These are phyloP conservation scores for Fusarium phyllophilum DNA, from an alignment of 2,329 filamentous ascomycete species.

Conservation along the genomic window DNA sequence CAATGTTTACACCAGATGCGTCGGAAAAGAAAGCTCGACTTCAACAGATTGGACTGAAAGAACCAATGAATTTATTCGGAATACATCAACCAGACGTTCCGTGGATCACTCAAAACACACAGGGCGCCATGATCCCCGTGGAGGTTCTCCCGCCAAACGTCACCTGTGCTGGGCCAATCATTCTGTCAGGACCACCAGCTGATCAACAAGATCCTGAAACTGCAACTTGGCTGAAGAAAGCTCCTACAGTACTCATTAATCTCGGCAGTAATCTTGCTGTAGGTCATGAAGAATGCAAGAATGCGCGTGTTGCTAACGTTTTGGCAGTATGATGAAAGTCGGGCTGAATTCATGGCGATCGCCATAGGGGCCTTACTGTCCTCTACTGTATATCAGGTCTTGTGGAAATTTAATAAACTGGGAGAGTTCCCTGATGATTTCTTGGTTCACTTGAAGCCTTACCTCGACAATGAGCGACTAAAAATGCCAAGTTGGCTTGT, in stretches of 20 bases:
- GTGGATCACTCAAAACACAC: slow-evolving; percentile 43
- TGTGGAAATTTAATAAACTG: slow-evolving; percentile 46
- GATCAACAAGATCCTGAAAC: slow-evolving; percentile 55
- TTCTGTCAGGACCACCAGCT: slow-evolving; percentile 51
- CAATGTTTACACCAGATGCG: slow-evolving; percentile 43
- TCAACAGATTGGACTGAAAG: slow-evolving; percentile 25
- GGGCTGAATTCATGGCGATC: not conserved
- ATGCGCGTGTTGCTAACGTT: rapidly evolving
- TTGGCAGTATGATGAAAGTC: not conserved
- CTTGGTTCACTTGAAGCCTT: slow-evolving; percentile 1
- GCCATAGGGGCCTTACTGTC: not conserved
- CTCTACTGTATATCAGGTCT: slow-evolving; percentile 39
- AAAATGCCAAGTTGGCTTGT: slow-evolving; percentile 43
- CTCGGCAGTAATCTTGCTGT: slow-evolving; percentile 52
- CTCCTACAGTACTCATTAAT: slow-evolving; percentile 59
- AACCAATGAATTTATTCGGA: slow-evolving; percentile 37
- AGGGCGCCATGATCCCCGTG: slow-evolving; percentile 28
- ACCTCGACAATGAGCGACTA: slow-evolving; percentile 27
- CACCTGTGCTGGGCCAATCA: slow-evolving; percentile 55
- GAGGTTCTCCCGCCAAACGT: slow-evolving; percentile 37
- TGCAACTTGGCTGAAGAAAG: slow-evolving; percentile 53
- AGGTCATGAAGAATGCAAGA: not conserved
- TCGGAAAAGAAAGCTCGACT: slow-evolving; percentile 37
- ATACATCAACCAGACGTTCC: slow-evolving; percentile 45
- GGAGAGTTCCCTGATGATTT: slow-evolving; percentile 18